These are phyloP conservation scores for Aspergillus flavus DNA, from an alignment of 2,329 filamentous ascomycete species.

Conservation along the genomic window DNA sequence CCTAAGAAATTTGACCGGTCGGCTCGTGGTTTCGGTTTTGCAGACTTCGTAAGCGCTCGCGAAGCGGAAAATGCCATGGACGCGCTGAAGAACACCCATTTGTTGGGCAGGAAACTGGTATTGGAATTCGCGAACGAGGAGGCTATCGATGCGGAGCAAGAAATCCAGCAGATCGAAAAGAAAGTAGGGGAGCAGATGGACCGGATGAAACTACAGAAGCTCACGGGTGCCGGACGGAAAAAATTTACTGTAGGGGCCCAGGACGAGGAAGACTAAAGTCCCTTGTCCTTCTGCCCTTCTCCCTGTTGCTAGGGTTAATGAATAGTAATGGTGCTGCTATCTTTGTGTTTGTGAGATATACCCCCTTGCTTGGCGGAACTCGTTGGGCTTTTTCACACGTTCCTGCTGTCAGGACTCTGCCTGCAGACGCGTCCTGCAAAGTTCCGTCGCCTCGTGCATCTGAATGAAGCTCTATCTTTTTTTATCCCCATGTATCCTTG, in stretches of 20 bases:
- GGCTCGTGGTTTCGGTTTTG: constrained; percentile 93
- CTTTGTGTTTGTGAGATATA: constrained; percentile 20
- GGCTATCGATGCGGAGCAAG: constrained; percentile 86
- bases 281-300: constrained; percentile 30
- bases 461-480: constrained; percentile 21
- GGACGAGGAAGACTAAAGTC: constrained; percentile 61
- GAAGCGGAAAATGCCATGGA: constrained; percentile 92
- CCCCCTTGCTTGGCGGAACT: constrained; percentile 37
- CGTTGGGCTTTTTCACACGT: constrained; percentile 34
- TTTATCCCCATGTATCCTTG: constrained; percentile 24
- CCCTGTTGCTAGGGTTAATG: constrained; percentile 33
- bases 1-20: constrained; percentile 92
- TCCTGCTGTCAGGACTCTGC: constrained; percentile 36
- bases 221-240: constrained; percentile 78
- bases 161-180: constrained; percentile 95
- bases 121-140: constrained; percentile 91
- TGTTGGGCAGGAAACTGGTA: constrained; percentile 85
- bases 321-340: constrained; percentile 24
- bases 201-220: constrained; percentile 85
- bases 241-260: constrained; percentile 81
- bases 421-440: constrained; percentile 31
- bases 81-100: constrained; percentile 87
- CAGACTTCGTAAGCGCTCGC: constrained; percentile 86
- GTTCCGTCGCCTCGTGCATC: constrained; percentile 32
- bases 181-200: constrained; percentile 90